These are phyloP conservation scores for Syzygium oleosum DNA, from an alignment of 345 rosid species.

Conservation along the genomic window DNA sequence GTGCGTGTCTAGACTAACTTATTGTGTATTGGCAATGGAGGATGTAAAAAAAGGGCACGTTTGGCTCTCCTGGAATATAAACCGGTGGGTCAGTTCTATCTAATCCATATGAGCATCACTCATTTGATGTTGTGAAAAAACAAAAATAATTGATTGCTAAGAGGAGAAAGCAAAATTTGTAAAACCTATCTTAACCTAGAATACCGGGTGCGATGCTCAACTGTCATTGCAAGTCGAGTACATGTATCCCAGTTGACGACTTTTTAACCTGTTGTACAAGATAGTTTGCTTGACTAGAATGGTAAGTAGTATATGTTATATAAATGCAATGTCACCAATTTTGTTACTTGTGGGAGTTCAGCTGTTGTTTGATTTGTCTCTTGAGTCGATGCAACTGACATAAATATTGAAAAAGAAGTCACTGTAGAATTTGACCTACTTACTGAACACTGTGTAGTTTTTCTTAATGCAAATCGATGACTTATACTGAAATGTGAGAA, in stretches of 20 bases:
- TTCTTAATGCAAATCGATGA: neutral
- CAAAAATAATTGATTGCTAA: neutral
- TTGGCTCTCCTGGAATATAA: neutral
- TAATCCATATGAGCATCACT: neutral
- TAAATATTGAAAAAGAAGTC: neutral
- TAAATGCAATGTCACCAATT: neutral
- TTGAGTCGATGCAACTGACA: neutral
- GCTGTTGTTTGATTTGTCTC: neutral
- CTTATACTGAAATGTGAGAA: neutral
- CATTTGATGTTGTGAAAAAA: neutral
- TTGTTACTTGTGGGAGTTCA: neutral
- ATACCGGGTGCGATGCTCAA: neutral
- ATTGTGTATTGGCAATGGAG: neutral
- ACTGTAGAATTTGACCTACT: neutral
- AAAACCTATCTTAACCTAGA: neutral
- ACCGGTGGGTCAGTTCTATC: neutral
- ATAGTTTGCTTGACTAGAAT: neutral
- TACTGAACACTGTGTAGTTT: neutral
- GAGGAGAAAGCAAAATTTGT: neutral
- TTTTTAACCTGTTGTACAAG: neutral
- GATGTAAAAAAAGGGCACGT: neutral
- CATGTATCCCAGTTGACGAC: neutral
- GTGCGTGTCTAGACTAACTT: constrained; percentile 12
- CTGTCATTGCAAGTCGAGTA: neutral
- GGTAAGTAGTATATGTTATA: neutral